Conservation (phyloP, 2,329 filamentous ascomycete species). For the Diaporthe humulicola region DNA sequence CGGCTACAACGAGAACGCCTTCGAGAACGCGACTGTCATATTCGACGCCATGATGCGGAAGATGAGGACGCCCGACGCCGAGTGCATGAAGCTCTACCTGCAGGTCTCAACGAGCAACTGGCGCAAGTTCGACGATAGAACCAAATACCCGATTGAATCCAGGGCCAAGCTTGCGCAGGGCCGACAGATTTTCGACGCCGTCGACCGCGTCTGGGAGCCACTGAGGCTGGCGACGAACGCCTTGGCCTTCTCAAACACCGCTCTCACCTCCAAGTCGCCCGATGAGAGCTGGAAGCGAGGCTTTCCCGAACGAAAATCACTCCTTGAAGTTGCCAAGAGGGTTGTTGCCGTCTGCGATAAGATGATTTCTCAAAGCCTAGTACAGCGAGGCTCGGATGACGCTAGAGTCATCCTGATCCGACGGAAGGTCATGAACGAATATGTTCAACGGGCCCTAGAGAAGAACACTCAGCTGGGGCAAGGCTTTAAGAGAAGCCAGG, state of each 20-base stretch:
- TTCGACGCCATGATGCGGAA: slow-evolving; percentile 72
- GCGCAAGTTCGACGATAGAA: slow-evolving; percentile 52
- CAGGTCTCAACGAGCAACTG: slow-evolving; percentile 65
- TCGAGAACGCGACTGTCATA: slow-evolving; percentile 74
- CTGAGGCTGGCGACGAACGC: slow-evolving; percentile 53
- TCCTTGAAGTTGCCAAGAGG: slow-evolving; percentile 33
- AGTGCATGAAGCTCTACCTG: slow-evolving; percentile 68
- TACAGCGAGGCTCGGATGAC: slow-evolving; percentile 23
- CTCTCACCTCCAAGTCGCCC: slow-evolving; percentile 41
- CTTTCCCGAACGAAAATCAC: slow-evolving; percentile 19
- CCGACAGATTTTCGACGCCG: slow-evolving; percentile 62
- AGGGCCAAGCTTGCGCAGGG: slow-evolving; percentile 60
- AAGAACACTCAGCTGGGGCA: slow-evolving; percentile 27
- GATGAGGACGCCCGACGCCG: slow-evolving; percentile 62
- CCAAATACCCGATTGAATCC: slow-evolving; percentile 45
- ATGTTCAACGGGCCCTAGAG: slow-evolving; percentile 1
- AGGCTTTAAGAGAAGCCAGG: neutral
- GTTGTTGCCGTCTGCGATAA: slow-evolving; percentile 39
- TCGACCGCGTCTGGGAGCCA: slow-evolving; percentile 65
- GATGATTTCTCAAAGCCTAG: slow-evolving; percentile 36
- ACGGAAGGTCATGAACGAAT: slow-evolving; percentile 30
- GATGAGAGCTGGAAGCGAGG: slow-evolving; percentile 44
- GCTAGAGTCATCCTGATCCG: slow-evolving; percentile 27
- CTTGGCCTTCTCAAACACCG: slow-evolving; percentile 51
- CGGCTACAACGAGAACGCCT: slow-evolving; percentile 78